Evolutionary conservation across 2,329 filamentous ascomycete species (phyloP).

Genomic region (Fusarium siculi): DNA sequence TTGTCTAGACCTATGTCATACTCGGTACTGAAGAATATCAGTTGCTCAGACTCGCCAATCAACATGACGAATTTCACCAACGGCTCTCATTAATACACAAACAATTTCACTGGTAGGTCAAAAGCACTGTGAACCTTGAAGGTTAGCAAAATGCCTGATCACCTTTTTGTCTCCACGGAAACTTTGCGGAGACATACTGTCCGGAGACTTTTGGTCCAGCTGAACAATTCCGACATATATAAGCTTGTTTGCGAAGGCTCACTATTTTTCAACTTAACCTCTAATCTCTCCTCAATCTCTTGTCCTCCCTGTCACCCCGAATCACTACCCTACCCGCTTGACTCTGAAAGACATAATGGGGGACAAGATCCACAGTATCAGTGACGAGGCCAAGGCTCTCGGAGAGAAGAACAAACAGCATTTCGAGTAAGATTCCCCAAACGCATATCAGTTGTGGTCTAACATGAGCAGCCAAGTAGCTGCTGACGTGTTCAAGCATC

Average conservation of each 20-base stretch:
- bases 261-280: rapidly evolving
- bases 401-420: neutral
- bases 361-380: neutral
- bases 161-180: neutral
- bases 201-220: neutral
- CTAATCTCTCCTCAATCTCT: rapidly evolving
- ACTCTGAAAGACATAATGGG: neutral
- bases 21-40: neutral
- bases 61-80: rapidly evolving
- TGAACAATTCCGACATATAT: neutral
- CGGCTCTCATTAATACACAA: too few species aligned
- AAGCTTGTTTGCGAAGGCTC: rapidly evolving
- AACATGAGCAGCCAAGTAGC: neutral
- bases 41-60: neutral
- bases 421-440: neutral
- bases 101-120: too few species aligned
- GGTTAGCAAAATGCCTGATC: rapidly evolving
- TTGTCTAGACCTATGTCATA: neutral
- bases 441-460: rapidly evolving
- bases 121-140: neutral
- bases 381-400: neutral
- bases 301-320: rapidly evolving
- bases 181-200: neutral
- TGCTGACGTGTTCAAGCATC: neutral
- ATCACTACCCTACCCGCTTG: rapidly evolving